Evolutionary conservation across 345 rosid genomes (phyloP).

Genomic region (Punica granatum): DNA sequence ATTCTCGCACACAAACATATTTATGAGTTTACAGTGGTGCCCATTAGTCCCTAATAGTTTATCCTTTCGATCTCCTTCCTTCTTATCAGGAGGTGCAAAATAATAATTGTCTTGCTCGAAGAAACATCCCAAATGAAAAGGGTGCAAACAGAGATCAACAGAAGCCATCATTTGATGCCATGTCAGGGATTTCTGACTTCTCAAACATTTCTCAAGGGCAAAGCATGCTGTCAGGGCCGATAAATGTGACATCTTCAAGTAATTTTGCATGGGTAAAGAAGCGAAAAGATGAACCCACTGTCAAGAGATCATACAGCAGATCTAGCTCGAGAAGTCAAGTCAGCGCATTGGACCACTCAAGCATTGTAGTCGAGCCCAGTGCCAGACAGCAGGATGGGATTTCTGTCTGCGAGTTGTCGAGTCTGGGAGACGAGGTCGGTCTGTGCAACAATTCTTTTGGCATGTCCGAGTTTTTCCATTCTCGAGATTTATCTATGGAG

Average conservation of each 20-base stretch:
- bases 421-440: conserved; percentile 1
- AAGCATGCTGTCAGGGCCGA: conserved; percentile 25
- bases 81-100: neutral
- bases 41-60: neutral
- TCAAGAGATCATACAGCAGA: conserved; percentile 11
- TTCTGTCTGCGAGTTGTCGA: neutral
- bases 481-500: conserved; percentile 1
- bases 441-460: neutral
- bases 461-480: neutral
- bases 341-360: conserved; percentile 10
- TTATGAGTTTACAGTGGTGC: neutral
- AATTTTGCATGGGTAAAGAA: conserved; percentile 44
- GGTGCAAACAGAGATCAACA: neutral
- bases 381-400: neutral
- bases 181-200: neutral
- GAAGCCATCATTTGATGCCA: conserved; percentile 2
- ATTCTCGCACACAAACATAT: neutral
- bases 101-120: neutral
- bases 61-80: neutral
- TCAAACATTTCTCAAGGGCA: conserved; percentile 23
- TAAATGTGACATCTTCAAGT: conserved; percentile 37
- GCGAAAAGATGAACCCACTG: conserved; percentile 8
- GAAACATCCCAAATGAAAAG: neutral
- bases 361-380: conserved; percentile 2
- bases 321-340: conserved; percentile 14